A percentile compares a stretch with the other conserved stretches of the same genome.
Conservation (phyloP, 1,284 basidiomycete genomes). For the Inonotus obliquus region DNA sequence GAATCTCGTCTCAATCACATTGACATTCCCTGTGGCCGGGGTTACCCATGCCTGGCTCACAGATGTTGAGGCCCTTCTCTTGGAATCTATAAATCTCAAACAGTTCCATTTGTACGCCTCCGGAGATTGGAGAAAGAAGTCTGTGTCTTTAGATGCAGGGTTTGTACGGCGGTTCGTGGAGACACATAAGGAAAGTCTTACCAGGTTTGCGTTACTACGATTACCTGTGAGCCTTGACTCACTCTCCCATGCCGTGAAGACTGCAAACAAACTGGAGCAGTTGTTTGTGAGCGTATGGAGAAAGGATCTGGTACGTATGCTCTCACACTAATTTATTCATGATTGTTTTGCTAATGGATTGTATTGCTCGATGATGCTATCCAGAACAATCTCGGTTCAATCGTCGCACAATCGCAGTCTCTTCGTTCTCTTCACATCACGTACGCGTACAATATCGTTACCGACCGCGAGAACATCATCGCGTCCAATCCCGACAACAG, state of each 20-base stretch:
- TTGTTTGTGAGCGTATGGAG: conserved; percentile 55
- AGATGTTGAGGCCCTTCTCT: conserved; percentile 42
- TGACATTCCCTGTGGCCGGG: conserved; percentile 43
- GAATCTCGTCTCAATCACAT: conserved; percentile 49
- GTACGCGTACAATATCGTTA: conserved; percentile 24
- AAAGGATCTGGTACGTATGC: conserved; percentile 39
- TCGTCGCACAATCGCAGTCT: conserved; percentile 31
- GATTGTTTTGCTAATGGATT: background rate
- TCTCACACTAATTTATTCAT: background rate
- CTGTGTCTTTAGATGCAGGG: conserved; percentile 33
- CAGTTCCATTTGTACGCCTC: conserved; percentile 60
- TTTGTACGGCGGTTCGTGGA: conserved; percentile 49
- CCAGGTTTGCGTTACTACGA: conserved; percentile 59
- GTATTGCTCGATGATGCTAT: background rate
- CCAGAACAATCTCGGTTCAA: conserved; percentile 35
- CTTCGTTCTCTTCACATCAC: conserved; percentile 52
- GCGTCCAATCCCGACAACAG: background rate
- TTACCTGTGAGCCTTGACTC: conserved; percentile 47
- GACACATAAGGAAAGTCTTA: conserved; percentile 45
- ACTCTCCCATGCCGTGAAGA: conserved; percentile 49
- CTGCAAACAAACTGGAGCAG: conserved; percentile 50
- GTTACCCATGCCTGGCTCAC: conserved; percentile 38
- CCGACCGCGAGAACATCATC: background rate
- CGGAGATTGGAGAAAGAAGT: conserved; percentile 30
- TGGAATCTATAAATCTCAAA: conserved; percentile 41